A percentile compares a stretch with the other conserved stretches of the same genome.
Evolutionary conservation across 2,329 filamentous ascomycete genomes (phyloP).

Genomic region (Stemphylium beticola): DNA sequence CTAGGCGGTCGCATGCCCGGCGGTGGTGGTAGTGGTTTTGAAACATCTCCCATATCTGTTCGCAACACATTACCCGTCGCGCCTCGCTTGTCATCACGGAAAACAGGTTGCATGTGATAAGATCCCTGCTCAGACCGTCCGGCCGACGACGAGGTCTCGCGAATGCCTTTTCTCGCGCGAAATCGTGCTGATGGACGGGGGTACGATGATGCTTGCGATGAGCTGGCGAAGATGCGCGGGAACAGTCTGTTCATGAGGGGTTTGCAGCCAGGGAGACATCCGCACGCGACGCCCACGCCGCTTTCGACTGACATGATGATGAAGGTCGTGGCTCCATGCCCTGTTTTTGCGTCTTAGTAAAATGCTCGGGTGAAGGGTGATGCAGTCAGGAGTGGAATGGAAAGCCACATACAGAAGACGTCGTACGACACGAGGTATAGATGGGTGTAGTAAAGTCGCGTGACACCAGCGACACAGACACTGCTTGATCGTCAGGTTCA

Average conservation of each 20-base stretch:
- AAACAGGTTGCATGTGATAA: conserved; percentile 3
- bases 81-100: not conserved
- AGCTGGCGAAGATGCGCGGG: conserved; percentile 33
- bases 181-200: conserved; percentile 7
- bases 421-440: conserved; percentile 36
- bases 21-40: conserved; percentile 1
- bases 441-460: conserved; percentile 38
- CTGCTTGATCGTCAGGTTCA: conserved; percentile 35
- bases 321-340: conserved; percentile 36
- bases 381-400: too few species aligned
- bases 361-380: not conserved
- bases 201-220: conserved; percentile 13
- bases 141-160: not conserved
- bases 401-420: conserved; percentile 27
- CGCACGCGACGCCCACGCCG: conserved; percentile 39
- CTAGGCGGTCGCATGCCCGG: conserved; percentile 8
- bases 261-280: conserved; percentile 42
- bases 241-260: conserved; percentile 37
- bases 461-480: conserved; percentile 40
- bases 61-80: not conserved
- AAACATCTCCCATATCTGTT: not conserved
- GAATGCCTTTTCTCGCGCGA: not conserved
- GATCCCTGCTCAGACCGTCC: not conserved
- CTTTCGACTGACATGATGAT: conserved; percentile 38
- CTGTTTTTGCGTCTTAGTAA: conserved; percentile 8